Percentiles rank a stretch among this genome's conserved stretches.
Evolutionary conservation across 345 rosid species (phyloP).

Genomic region (Atalantia buxifolia): DNA sequence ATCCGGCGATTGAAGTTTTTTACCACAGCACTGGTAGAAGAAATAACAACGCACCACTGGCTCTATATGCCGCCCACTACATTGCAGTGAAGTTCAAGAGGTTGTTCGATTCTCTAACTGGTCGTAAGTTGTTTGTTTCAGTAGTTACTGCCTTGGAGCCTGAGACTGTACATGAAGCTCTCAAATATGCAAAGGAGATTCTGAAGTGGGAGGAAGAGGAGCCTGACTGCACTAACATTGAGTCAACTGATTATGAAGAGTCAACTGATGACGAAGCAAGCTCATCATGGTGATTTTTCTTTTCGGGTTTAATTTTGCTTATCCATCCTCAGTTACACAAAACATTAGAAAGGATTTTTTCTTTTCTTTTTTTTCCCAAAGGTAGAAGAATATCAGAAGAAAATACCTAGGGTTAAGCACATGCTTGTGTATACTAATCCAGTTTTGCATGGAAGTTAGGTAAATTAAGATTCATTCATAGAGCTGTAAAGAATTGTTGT

Average conservation of each 20-base stretch:
- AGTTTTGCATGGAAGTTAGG: background rate
- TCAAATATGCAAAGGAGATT: conserved; percentile 64
- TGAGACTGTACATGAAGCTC: conserved; percentile 54
- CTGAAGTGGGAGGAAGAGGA: conserved; percentile 57
- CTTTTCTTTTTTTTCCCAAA: too few species aligned
- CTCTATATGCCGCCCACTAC: conserved; percentile 64
- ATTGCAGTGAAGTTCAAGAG: conserved; percentile 72
- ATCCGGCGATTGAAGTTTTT: conserved; percentile 41
- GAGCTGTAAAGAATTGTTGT: background rate
- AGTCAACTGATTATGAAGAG: conserved; percentile 48
- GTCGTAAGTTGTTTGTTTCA: conserved; percentile 55
- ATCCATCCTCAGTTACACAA: background rate
- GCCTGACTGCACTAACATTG: conserved; percentile 15
- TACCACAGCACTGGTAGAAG: conserved; percentile 19
- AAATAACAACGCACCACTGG: conserved; percentile 41
- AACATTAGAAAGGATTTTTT: background rate
- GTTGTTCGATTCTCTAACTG: conserved; percentile 46
- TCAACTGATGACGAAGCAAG: conserved; percentile 54
- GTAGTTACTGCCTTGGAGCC: conserved; percentile 51
- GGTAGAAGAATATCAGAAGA: background rate
- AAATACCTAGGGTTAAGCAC: background rate
- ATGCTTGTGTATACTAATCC: background rate
- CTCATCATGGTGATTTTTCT: conserved; percentile 34
- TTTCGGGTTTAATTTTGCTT: background rate
- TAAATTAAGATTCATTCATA: background rate